Evolutionary conservation across 1,284 basidiomycete genomes (phyloP), one percentile per base, ranked within the genome.

Genomic region (Rhodotorula sp.): DNA sequence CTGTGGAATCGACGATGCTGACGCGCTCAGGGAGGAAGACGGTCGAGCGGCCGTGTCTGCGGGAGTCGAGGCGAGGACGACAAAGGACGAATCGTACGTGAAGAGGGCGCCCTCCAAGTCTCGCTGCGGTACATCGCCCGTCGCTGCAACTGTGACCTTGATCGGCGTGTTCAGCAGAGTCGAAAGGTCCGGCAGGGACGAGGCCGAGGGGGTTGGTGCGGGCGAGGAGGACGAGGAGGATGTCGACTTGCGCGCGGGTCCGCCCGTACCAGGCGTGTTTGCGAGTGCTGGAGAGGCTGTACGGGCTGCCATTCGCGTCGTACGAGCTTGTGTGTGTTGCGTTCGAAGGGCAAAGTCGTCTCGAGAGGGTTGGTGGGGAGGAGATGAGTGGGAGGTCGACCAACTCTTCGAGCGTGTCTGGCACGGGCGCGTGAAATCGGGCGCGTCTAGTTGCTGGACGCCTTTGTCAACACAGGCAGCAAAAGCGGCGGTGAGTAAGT

Each of bases 21-120:
- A 4, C 7, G 27, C 27, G n/a, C 7, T 29, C n/a, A 39, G 39
- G 15, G 56, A 8, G 8, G 56, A 17, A 2, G 56, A n/a, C 22
- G 29, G 30, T 30, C 44, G 17, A 4, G 29, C 8, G 39, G 46
- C 13, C 27, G 55, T 8, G 22, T 65, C n/a, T 10, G 64, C 3
- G 11, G 66, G 51, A 13, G 61, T 30, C 4, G 60, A 46, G 5
- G 67, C 46, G 34, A 74, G 66, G 39, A 74, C 68, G 36, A 62
- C 30, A 51, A 72, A 49, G 32, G 67, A 67, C 24, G 66, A 44
- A 46, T 74, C 71, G 58, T 67, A 63, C 10, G 73, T 66, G 63
- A 65, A 74, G 8, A 74, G 56, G 3, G 63, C 46, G 5, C 66
- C 73, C 17, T 63, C 56, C 44, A 72, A 7, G 4, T 59, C 53